Base-by-base conservation (phyloP, 1,139 yeast species). In the Debaryomyces fabryi region DNA sequence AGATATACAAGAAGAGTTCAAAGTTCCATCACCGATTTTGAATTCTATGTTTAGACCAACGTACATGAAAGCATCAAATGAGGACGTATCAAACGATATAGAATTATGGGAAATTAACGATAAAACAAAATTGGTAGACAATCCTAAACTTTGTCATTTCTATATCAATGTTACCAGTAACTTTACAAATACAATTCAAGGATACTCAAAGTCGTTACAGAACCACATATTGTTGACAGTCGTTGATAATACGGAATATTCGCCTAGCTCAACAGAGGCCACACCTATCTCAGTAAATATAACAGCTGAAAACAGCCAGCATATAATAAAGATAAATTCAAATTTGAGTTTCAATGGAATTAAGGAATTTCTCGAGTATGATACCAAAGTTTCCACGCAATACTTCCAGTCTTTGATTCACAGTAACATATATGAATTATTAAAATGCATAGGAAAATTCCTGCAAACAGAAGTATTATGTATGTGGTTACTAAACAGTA, bases 201-300 rank as follows among this genome's bases (percentile, higher is more conserved):
- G 54, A 3, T 52, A 61, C 21, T 65, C 69, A 0, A 49, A 53
- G 6, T 51, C 50, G 3, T 52, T 62, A 18, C 58, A 59, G 33
- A 60, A 62, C 42, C 64, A 65, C 42, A 62, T 71, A 6, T 51
- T 72, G 10, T 52, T 72, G 20, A 69, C 72, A 1, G 59, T 76
- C 0, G 64, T 76, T n/a, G 81, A 76, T 51, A 76, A 74, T 52
- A 44, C 55, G 3, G 77, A 72, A 46, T 74, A 62, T 46, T 60
- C 79, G 1, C 78, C 79, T 0, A 45, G 57, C 3, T 71, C 77
- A 6, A 57, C 68, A 0, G 78, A 72, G 48, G 55, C 65, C 2
- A 58, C 74, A 1, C 67, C 69, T 1, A 55, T 67, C 6, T 58
- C 67, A 0, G 61, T 67, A 30, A 55, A 59, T 13, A 10, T 21